A percentile compares a stretch with the other conserved stretches of the same genome.
Evolutionary conservation across 192 early-diverging fungal species (phyloP).

Genomic region (Coemansia sp.): DNA sequence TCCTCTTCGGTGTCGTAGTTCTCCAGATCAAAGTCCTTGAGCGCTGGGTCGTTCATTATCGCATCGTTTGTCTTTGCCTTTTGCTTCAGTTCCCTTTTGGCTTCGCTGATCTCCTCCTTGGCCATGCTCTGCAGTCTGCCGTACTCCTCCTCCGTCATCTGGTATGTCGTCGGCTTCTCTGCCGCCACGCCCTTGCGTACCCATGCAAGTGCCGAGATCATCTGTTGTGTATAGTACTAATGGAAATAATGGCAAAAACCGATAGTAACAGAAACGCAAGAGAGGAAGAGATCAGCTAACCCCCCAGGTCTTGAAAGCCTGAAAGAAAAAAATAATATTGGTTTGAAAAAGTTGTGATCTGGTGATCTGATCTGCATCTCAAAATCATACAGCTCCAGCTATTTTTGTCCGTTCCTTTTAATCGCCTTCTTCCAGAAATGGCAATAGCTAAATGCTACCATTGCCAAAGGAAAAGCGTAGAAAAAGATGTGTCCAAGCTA

Average conservation of each 20-base stretch:
- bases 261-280: too few relatives aligned
- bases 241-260: neutral
- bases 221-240: constrained; percentile 26
- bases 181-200: constrained; percentile 91
- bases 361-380: too few relatives aligned
- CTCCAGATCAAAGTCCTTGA: constrained; percentile 89
- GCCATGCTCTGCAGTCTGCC: constrained; percentile 74
- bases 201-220: constrained; percentile 95
- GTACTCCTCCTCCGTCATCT: constrained; percentile 88
- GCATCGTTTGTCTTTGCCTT: constrained; percentile 24
- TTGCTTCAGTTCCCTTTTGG: constrained; percentile 60
- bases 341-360: too few relatives aligned
- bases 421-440: too few relatives aligned
- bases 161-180: constrained; percentile 73
- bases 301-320: neutral
- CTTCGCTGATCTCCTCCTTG: constrained; percentile 62
- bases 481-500: too few relatives aligned
- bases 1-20: constrained; percentile 83
- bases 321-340: too few relatives aligned
- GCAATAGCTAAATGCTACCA: too few relatives aligned
- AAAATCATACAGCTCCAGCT: too few relatives aligned
- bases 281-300: neutral
- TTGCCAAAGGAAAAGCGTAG: too few relatives aligned
- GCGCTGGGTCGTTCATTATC: constrained; percentile 58
- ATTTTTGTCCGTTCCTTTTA: too few relatives aligned